phyloP scores from a whole-genome alignment of 2,329 filamentous ascomycete species.

The Botryotinia globosa region DNA sequence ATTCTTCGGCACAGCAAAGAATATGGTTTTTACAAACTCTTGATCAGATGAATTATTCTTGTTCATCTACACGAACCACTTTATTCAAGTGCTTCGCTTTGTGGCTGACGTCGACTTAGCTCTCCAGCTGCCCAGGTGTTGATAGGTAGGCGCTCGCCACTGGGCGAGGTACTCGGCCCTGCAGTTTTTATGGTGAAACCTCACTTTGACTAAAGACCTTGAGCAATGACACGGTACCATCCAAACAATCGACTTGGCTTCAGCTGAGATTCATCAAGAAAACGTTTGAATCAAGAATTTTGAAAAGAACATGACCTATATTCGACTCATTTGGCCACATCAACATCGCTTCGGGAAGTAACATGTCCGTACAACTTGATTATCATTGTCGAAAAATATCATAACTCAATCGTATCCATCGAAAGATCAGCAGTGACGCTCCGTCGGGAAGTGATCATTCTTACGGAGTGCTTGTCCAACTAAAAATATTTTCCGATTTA shows the following conservation, averaged over 20 bases:
- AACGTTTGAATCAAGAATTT: background rate
- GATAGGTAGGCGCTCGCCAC: background rate
- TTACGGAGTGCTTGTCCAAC: background rate
- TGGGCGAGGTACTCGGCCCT: background rate
- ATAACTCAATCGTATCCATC: background rate
- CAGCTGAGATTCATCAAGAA: background rate
- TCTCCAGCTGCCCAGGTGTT: background rate
- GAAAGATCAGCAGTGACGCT: constrained; percentile 1
- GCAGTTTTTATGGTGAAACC: background rate
- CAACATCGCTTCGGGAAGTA: background rate
- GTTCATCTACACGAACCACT: background rate
- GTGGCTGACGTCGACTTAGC: background rate
- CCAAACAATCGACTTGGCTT: background rate
- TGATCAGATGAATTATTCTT: background rate
- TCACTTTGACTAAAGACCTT: background rate
- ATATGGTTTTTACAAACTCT: background rate
- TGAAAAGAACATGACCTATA: background rate
- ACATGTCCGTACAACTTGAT: background rate
- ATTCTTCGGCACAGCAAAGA: background rate
- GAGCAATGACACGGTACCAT: background rate
- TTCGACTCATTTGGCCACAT: background rate
- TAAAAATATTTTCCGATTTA: background rate
- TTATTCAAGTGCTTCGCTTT: background rate
- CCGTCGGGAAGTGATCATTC: background rate
- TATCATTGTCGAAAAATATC: background rate